A percentile compares a stretch with the other conserved stretches of the same genome.
These are phyloP conservation scores for Tylopilus sp. DNA, from an alignment of 768 basidiomycete genomes.

Conservation along the genomic window DNA sequence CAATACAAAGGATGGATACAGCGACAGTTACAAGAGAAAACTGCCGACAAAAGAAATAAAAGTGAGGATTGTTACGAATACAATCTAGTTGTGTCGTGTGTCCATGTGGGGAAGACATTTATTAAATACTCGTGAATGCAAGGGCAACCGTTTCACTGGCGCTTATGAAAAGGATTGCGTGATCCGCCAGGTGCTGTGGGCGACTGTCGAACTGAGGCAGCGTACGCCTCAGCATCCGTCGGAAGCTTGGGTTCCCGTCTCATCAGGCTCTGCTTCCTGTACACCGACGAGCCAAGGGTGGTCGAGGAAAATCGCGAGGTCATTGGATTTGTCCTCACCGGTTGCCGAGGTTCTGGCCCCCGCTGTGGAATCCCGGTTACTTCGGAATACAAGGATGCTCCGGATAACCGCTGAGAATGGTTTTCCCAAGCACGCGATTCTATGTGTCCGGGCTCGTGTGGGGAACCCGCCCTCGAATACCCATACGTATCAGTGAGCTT, in stretches of 20 bases:
- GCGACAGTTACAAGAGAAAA: slow-evolving; percentile 14
- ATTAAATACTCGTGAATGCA: slow-evolving; percentile 7
- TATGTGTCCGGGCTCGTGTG: slow-evolving; percentile 27
- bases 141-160: slow-evolving; percentile 23
- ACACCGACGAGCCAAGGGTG: slow-evolving; percentile 38
- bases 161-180: slow-evolving; percentile 53
- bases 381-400: slow-evolving; percentile 64
- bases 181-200: slow-evolving; percentile 35
- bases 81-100: slow-evolving; percentile 19
- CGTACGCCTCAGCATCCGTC: slow-evolving; percentile 63
- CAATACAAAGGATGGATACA: slow-evolving; percentile 15
- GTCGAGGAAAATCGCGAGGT: slow-evolving; percentile 49
- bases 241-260: slow-evolving; percentile 29
- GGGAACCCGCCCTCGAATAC: slow-evolving; percentile 41
- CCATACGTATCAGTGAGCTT: slow-evolving; percentile 48
- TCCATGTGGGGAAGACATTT: slow-evolving; percentile 25
- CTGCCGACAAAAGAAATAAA: slow-evolving; percentile 2
- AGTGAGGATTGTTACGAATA: slow-evolving; percentile 4
- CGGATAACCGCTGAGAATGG: slow-evolving; percentile 38
- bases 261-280: slow-evolving; percentile 29
- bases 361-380: slow-evolving; percentile 59
- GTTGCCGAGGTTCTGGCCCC: slow-evolving; percentile 71
- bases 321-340: slow-evolving; percentile 48
- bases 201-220: slow-evolving; percentile 42
- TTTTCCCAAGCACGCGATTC: slow-evolving; percentile 19